These are phyloP conservation scores for Actinomucor elegans DNA, from an alignment of 371 early-diverging fungal genomes.

Conservation along the genomic window DNA sequence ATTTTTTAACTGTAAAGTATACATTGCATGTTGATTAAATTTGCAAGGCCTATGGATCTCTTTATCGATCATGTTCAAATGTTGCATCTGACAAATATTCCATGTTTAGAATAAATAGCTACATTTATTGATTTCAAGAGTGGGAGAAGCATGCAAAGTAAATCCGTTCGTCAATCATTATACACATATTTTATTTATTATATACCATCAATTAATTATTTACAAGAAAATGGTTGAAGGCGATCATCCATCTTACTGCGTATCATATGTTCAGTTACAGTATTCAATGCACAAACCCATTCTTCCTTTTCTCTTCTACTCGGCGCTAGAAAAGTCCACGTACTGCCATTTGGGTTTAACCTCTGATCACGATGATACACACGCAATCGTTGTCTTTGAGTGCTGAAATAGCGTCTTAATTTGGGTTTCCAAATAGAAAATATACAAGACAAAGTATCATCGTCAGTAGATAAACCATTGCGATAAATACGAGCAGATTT, in stretches of 20 bases:
- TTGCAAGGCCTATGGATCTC: no score
- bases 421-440: slow-evolving; percentile 62
- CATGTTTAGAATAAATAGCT: no score
- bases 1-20: no score
- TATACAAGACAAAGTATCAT: slow-evolving; percentile 49
- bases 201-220: no score
- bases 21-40: no score
- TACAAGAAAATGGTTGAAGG: no score
- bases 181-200: no score
- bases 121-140: no score
- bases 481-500: slow-evolving; percentile 45
- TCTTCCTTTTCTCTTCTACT: slow-evolving; percentile 47
- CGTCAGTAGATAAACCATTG: slow-evolving; percentile 50
- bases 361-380: slow-evolving; percentile 25
- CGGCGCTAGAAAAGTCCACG: slow-evolving; percentile 32
- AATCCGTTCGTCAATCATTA: no score
- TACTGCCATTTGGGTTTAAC: slow-evolving; percentile 26
- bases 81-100: no score
- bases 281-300: slow-evolving; percentile 48
- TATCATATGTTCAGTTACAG: slow-evolving; percentile 38
- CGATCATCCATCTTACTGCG: slow-evolving; percentile 3
- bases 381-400: slow-evolving; percentile 23
- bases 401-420: slow-evolving; percentile 36
- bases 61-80: no score
- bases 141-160: no score